These are phyloP conservation scores for Pneumocystis wakefieldiae DNA, from an alignment of 1,139 yeast genomes.

Conservation along the genomic window DNA sequence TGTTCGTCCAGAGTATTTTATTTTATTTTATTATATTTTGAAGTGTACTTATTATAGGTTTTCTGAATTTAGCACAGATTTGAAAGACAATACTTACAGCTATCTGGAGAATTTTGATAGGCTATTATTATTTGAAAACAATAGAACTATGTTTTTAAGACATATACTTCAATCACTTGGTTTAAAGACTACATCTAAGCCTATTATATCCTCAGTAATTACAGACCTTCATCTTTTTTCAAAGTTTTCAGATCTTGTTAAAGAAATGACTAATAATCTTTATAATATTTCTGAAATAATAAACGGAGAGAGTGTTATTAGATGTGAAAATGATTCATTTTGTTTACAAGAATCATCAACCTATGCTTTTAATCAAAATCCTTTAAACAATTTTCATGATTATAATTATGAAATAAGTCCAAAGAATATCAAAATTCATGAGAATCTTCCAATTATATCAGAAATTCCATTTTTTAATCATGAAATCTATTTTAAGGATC, in stretches of 20 bases:
- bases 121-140: not conserved
- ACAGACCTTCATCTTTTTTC: not conserved
- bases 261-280: not conserved
- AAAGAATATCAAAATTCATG: not conserved
- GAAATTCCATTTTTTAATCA: not conserved
- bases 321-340: not conserved
- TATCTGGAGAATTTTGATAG: not conserved
- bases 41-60: not conserved
- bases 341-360: not conserved
- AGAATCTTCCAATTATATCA: not conserved
- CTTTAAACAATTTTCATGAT: not conserved
- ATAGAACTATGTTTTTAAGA: not conserved
- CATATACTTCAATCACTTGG: not conserved
- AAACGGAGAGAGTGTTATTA: not conserved
- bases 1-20: slow-evolving; percentile 79
- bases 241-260: not conserved
- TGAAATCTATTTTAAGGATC: not conserved
- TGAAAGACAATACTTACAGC: not conserved
- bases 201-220: not conserved
- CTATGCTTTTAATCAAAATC: not conserved
- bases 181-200: not conserved
- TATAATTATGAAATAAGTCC: not conserved
- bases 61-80: not conserved
- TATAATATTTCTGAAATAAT: not conserved
- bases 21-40: slow-evolving; percentile 26